Evolutionary conservation across 768 basidiomycete species (phyloP), one percentile per base, ranked within the genome.

Genomic region (Tylopilus felleus): DNA sequence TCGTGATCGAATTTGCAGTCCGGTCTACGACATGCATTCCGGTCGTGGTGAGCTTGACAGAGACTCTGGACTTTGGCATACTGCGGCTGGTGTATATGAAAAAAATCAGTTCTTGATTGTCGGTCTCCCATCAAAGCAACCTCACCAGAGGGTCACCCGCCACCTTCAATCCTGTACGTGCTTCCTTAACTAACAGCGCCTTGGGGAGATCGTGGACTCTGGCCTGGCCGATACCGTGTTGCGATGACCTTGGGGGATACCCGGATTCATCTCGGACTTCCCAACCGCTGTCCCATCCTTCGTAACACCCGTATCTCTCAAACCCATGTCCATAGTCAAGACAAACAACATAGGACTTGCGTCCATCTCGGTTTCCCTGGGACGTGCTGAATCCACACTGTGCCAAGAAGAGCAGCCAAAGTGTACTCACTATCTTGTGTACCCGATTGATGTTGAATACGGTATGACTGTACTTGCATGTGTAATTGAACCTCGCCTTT

Each of bases 381-480:
- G 17, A 35, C 5, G 4, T n/a, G 25, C 22, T 12, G 25, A 25
- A 19, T 22, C 14, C 16, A 21, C 12, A 17, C 36, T 31, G 13
- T 12, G 3, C 16, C 29, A 9, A 5, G 5, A 35, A 28, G 8
- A n/a, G 19, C 8, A 31, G 29, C 17, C 36, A n/a, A 19, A 14
- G 4, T 4, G 19, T 19, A 44, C 54, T 49, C 43, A 62, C 61
- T 23, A 59, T 29, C 21, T 42, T 48, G 35, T 49, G 41, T 21
- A 56, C 61, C 5, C 60, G 61, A 23, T 56, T 45, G 36, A 45
- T 23, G 17, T 62, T 62, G 54, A 62, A 62, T 33, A 59, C 59
- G 22, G 55, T 60, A 46, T 59, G 61, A n/a, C 57, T 63, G 40
- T 53, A 59, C 46, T 52, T 62, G 60, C 61, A 63, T 21, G n/a